Evolutionary conservation across 768 basidiomycete species (phyloP).

Genomic region (Collybia mongolica): DNA sequence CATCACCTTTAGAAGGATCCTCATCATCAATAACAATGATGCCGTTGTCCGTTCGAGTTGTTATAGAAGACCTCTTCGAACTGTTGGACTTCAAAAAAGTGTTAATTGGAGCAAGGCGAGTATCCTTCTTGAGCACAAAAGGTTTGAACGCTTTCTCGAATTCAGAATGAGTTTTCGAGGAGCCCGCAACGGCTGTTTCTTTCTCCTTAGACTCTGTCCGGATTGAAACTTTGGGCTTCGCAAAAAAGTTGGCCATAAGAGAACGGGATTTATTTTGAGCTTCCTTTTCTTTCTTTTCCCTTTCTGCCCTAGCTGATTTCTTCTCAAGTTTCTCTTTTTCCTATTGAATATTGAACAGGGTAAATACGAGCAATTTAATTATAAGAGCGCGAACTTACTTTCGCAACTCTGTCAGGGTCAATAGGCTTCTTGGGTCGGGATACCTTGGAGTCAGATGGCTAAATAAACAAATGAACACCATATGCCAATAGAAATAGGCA

Average conservation of each 20-base stretch:
- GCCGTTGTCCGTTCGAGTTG: conserved; percentile 29
- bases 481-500: neutral
- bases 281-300: conserved; percentile 70
- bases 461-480: neutral
- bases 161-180: conserved; percentile 49
- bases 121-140: conserved; percentile 76
- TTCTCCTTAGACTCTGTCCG: conserved; percentile 20
- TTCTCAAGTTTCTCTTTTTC: conserved; percentile 69
- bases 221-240: conserved; percentile 47
- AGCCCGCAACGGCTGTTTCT: conserved; percentile 28
- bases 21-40: conserved; percentile 59
- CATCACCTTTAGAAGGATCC: conserved; percentile 10
- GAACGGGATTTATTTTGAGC: conserved; percentile 72
- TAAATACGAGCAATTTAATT: neutral
- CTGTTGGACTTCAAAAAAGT: conserved; percentile 49
- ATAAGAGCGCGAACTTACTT: conserved; percentile 34
- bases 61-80: conserved; percentile 15
- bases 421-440: conserved; percentile 47
- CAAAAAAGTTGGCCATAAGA: conserved; percentile 78
- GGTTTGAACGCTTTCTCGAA: conserved; percentile 79
- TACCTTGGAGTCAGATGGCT: conserved; percentile 11
- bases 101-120: conserved; percentile 69
- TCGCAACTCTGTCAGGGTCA: conserved; percentile 59
- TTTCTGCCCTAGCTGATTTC: conserved; percentile 67
- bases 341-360: conserved; percentile 32